Evolutionary conservation across 257 asterid genomes (phyloP).

Genomic region (Solanum sitiens): DNA sequence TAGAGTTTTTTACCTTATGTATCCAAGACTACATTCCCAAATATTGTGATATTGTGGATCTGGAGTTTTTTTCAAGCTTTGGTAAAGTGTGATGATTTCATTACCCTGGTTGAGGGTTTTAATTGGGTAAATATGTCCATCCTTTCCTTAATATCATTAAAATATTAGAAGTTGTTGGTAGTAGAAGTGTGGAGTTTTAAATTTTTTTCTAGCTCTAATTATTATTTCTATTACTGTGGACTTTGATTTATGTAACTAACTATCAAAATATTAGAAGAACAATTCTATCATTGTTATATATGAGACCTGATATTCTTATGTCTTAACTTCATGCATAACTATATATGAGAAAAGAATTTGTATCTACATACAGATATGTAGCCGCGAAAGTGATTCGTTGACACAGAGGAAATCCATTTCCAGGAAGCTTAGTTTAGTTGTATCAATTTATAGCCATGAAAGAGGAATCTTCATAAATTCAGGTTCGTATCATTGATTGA

Average conservation of each 20-base stretch:
- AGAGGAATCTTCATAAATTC: neutral
- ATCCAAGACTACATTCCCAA: conserved; percentile 53
- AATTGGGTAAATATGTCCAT: conserved; percentile 49
- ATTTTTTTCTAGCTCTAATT: too few species aligned
- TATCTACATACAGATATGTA: neutral
- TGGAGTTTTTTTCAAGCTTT: conserved; percentile 91
- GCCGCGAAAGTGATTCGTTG: neutral
- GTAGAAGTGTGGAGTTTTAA: too few species aligned
- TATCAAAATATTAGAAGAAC: too few species aligned
- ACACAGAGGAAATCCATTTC: neutral
- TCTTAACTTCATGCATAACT: neutral
- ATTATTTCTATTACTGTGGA: too few species aligned
- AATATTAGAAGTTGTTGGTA: too few species aligned
- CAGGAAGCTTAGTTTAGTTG: neutral
- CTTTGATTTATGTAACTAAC: too few species aligned
- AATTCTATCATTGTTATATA: too few species aligned
- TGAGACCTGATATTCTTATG: neutral
- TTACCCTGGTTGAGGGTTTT: conserved; percentile 80
- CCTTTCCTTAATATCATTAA: neutral
- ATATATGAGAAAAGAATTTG: neutral
- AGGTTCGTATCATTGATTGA: neutral
- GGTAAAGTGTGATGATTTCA: conserved; percentile 88
- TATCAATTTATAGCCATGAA: neutral
- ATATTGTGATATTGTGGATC: conserved; percentile 74
- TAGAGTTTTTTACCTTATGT: conserved; percentile 44